Evolutionary conservation across 2,329 filamentous ascomycete species (phyloP), one percentile per base, ranked within the genome.

Genomic region (Pyricularia pennisetigena): DNA sequence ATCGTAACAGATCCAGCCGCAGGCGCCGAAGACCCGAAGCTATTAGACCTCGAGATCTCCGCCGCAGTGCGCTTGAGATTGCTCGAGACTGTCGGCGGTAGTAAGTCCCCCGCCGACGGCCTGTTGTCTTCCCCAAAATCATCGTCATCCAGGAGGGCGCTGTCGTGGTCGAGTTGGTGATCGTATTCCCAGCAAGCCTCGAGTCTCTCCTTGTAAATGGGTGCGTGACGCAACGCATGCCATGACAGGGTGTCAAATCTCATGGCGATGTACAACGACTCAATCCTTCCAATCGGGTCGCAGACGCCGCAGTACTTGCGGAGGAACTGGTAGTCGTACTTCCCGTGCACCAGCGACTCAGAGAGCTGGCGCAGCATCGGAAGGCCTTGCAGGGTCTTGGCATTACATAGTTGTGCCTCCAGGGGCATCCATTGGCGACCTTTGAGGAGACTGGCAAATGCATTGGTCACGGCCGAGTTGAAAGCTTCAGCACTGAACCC

Each of bases 251-350:
- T 82, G 68, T 84, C 81, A 6, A 79, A 73, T 14, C 79, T 77
- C 83, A 86, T 85, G 68, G 85, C 84, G 68, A 88, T 86, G 71
- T 88, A 88, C 16, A 88, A 75, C 24, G 85, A 86, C 71, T 87
- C 83, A 28, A 87, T 83, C 71, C 83, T 84, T 62, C 85, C 86
- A 67, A 79, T 81, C 3, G 79, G 77, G 64, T 86, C 83, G 65
- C 82, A 79, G 3, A 87, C 83, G n/a, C 84, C 86, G 71, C 85
- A 87, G 73, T 87, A 78, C 59, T 78, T 74, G 29, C 78, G 79
- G 29, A 88, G 77, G 68, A 88, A 88, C 8, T 82, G 79, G 64
- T 80, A 74, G 72, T 86, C 81, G 71, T 82, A 86, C 24, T 77
- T 74, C 26, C 72, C 71, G 63, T 79, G 77, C 41, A 82, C 70